Evolutionary conservation across 805 yeast genomes (phyloP).

Genomic region (Metschnikowia peoriensis): DNA sequence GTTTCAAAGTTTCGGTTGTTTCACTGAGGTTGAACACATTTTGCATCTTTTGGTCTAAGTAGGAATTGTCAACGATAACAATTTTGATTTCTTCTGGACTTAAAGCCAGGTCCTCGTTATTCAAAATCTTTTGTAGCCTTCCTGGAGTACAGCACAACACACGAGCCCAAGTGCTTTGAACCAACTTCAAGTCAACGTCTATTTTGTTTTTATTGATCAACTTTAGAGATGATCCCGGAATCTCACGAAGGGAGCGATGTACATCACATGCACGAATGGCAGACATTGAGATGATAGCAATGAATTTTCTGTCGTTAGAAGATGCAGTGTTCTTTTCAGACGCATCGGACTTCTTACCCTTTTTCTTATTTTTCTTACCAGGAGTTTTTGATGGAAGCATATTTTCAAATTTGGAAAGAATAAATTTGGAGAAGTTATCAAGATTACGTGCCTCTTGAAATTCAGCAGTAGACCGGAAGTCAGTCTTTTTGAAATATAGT

Average conservation of each 20-base stretch:
- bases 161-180: slow-evolving; percentile 45
- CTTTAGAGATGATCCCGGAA: slow-evolving; percentile 59
- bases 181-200: slow-evolving; percentile 54
- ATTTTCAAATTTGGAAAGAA: slow-evolving; percentile 48
- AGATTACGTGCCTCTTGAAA: slow-evolving; percentile 51
- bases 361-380: slow-evolving; percentile 28
- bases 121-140: slow-evolving; percentile 48
- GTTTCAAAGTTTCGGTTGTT: slow-evolving; percentile 40
- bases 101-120: slow-evolving; percentile 42
- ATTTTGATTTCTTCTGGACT: slow-evolving; percentile 45
- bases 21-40: slow-evolving; percentile 59
- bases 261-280: slow-evolving; percentile 88
- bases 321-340: slow-evolving; percentile 17
- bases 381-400: slow-evolving; percentile 37
- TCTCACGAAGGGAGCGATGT: slow-evolving; percentile 54
- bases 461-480: slow-evolving; percentile 61
- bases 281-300: slow-evolving; percentile 64
- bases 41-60: slow-evolving; percentile 59
- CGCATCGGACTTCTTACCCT: slow-evolving; percentile 28
- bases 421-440: slow-evolving; percentile 54
- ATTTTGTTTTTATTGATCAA: slow-evolving; percentile 73
- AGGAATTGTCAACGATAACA: slow-evolving; percentile 59
- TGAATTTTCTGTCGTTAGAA: slow-evolving; percentile 38
- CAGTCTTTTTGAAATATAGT: slow-evolving; percentile 51
- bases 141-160: slow-evolving; percentile 66